Evolutionary conservation across 2,329 filamentous ascomycete genomes (phyloP).

Genomic region (Apiospora rasikravindrae): DNA sequence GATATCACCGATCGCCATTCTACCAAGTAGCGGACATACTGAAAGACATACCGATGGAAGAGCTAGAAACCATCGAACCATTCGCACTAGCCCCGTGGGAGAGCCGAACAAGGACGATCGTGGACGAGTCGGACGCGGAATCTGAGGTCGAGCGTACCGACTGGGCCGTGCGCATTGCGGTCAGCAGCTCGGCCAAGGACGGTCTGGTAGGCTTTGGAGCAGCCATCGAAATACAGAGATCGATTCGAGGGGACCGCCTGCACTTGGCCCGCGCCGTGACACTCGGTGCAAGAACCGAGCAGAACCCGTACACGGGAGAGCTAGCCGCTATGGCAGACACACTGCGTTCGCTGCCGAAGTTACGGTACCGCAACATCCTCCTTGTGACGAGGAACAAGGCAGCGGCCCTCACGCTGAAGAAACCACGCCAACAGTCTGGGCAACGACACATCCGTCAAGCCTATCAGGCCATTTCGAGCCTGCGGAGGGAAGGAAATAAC

Average conservation of each 20-base stretch:
- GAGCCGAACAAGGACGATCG: background rate
- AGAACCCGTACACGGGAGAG: conserved; percentile 22
- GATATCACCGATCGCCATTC: conserved; percentile 23
- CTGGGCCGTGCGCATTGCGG: conserved; percentile 18
- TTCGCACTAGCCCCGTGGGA: conserved; percentile 20
- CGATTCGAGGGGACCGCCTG: too few species aligned
- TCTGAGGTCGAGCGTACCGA: background rate
- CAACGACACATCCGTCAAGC: background rate
- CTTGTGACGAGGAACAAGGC: background rate
- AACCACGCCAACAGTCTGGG: conserved; percentile 12
- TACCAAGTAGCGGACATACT: conserved; percentile 24
- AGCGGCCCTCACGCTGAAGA: conserved; percentile 1
- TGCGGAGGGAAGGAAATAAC: conserved; percentile 13
- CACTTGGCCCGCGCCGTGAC: background rate
- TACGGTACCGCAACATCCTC: background rate
- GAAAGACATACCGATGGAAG: conserved; percentile 17
- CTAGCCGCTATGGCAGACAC: conserved; percentile 13
- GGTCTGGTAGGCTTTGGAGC: conserved; percentile 6
- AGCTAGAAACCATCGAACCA: conserved; percentile 22
- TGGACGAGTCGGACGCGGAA: background rate
- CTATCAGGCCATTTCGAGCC: background rate
- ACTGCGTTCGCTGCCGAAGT: background rate
- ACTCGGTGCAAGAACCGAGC: conserved; percentile 3
- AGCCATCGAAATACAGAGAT: background rate
- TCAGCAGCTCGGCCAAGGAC: conserved; percentile 16